Conservation (phyloP, 805 yeast genomes). For the Ogataea naganishii region DNA sequence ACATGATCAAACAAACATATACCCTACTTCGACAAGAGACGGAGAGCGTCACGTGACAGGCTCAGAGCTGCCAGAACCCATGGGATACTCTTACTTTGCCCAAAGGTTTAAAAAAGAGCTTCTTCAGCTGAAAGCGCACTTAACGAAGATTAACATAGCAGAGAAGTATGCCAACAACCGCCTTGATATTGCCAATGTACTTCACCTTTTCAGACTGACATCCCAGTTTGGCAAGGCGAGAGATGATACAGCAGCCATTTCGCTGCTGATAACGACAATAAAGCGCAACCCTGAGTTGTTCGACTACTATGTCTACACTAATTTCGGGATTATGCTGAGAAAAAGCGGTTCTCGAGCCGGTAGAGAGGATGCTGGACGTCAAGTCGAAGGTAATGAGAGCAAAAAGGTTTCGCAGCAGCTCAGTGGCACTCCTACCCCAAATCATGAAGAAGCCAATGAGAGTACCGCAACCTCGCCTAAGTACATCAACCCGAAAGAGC, state of each 20-base stretch:
- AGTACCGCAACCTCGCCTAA: not conserved
- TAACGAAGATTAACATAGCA: conserved; percentile 1
- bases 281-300: conserved; percentile 13
- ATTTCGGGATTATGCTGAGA: conserved; percentile 2
- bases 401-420: not conserved
- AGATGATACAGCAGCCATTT: conserved; percentile 6
- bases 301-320: conserved; percentile 1
- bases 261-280: conserved; percentile 12
- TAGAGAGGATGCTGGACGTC: conserved; percentile 2
- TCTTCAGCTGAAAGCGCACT: conserved; percentile 5
- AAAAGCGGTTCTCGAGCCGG: conserved; percentile 1
- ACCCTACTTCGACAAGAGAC: too few species aligned
- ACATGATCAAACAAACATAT: too few species aligned
- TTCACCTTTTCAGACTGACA: conserved; percentile 9
- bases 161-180: not conserved
- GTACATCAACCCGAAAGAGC: not conserved
- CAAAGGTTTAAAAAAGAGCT: conserved; percentile 13
- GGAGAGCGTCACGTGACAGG: too few species aligned
- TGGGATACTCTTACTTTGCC: conserved; percentile 15
- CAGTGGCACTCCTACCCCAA: not conserved
- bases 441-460: not conserved
- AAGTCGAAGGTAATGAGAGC: conserved; percentile 2
- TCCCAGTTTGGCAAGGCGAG: conserved; percentile 5
- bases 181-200: conserved; percentile 4
- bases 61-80: conserved; percentile 7